Conservation (phyloP, 371 early-diverging fungal species). For the Haplosporangium sp. region DNA sequence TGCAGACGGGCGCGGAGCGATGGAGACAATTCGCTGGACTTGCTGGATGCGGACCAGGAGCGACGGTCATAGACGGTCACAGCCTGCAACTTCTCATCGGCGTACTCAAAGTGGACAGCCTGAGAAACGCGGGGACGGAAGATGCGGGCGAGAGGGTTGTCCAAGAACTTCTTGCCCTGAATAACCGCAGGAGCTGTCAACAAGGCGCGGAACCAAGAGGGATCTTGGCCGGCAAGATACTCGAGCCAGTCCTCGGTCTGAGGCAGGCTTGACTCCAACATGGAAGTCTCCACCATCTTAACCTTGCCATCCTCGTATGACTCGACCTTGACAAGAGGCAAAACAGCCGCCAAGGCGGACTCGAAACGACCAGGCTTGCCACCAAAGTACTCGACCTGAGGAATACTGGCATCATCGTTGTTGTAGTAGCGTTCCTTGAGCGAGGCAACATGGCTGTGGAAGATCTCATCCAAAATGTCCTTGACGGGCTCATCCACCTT, state of each 20-base stretch:
- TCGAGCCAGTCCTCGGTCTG: constrained; percentile 78
- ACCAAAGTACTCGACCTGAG: constrained; percentile 87
- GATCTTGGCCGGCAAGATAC: constrained; percentile 74
- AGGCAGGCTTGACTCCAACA: constrained; percentile 71
- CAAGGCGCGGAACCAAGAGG: constrained; percentile 90
- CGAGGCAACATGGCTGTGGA: constrained; percentile 82
- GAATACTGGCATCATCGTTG: constrained; percentile 72
- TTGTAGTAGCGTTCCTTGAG: constrained; percentile 85
- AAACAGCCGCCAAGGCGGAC: constrained; percentile 26
- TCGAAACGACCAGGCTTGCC: constrained; percentile 60
- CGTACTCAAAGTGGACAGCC: constrained; percentile 74
- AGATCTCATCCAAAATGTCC: constrained; percentile 90
- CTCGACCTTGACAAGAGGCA: constrained; percentile 47
- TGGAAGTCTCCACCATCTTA: constrained; percentile 68
- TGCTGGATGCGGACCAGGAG: constrained; percentile 69
- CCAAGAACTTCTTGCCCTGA: constrained; percentile 79
- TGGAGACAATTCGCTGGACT: constrained; percentile 64
- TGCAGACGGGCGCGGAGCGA: constrained; percentile 71
- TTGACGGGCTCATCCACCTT: constrained; percentile 89
- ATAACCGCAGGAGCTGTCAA: constrained; percentile 85
- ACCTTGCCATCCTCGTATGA: constrained; percentile 53
- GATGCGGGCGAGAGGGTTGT: constrained; percentile 84
- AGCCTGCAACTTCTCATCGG: constrained; percentile 59
- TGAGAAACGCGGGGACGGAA: constrained; percentile 88
- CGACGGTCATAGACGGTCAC: constrained; percentile 74